Evolutionary conservation across 208 protist genomes (phyloP).

Genomic region (Trypanosoma mega): DNA sequence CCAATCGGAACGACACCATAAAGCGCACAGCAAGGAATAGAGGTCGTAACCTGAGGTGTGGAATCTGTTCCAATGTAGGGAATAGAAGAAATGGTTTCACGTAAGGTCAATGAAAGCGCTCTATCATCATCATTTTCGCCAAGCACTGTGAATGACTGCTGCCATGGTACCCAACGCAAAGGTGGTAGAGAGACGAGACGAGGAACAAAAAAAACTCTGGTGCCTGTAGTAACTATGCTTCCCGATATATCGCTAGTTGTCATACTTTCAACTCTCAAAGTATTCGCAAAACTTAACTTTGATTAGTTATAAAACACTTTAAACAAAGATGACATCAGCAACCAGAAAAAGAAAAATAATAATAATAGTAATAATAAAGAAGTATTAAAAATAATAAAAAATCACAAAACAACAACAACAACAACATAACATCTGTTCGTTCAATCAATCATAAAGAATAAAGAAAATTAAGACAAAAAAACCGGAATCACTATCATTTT

Average conservation of each 20-base stretch:
- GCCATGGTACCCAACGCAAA: conserved; percentile 44
- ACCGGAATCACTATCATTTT: too few relatives aligned
- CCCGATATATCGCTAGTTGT: conserved; percentile 4
- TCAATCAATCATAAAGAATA: conserved; percentile 5
- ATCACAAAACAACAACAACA: conserved; percentile 5
- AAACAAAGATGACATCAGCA: too few relatives aligned
- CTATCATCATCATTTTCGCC: conserved; percentile 36
- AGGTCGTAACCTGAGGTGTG: conserved; percentile 4
- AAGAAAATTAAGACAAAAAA: conserved; percentile 4
- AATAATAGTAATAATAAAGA: conserved; percentile 15
- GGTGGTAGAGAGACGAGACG: conserved; percentile 25
- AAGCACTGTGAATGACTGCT: conserved; percentile 43
- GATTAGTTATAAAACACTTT: too few relatives aligned
- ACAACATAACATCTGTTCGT: not conserved
- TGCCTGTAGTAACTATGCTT: conserved; percentile 11
- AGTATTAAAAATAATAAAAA: conserved; percentile 12
- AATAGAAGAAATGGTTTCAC: conserved; percentile 14
- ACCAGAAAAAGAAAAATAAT: conserved; percentile 16
- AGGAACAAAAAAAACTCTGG: conserved; percentile 26
- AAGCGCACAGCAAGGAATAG: conserved; percentile 48
- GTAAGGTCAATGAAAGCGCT: conserved; percentile 21
- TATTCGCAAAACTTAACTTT: not conserved
- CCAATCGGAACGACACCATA: conserved; percentile 74
- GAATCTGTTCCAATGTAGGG: not conserved
- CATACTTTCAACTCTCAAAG: conserved; percentile 1